Percentiles rank a stretch among this genome's conserved stretches.
Evolutionary conservation across 495 filamentous ascomycete genomes (phyloP).

Genomic region (Tuber melanosporum): DNA sequence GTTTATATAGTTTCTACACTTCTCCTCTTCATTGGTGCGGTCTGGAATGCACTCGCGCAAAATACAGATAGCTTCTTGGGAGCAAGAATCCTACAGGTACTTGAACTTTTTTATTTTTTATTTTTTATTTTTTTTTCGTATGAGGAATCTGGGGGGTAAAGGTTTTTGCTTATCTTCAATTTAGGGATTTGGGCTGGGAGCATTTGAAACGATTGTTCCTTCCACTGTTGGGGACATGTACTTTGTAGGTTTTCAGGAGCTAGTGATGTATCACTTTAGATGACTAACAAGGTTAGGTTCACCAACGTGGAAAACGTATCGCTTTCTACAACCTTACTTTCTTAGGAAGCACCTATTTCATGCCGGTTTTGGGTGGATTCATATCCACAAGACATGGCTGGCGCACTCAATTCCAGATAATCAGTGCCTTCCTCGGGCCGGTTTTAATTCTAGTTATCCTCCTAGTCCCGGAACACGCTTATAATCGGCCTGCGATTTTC

Average conservation of each 20-base stretch:
- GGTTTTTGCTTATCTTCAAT: conserved; percentile 39
- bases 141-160: conserved; percentile 25
- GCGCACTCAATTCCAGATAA: conserved; percentile 40
- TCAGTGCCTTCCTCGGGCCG: conserved; percentile 35
- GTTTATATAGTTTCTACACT: conserved; percentile 55
- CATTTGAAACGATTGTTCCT: conserved; percentile 55
- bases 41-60: conserved; percentile 57
- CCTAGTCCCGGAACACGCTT: conserved; percentile 40
- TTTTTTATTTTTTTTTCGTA: conserved; percentile 16
- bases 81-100: conserved; percentile 42
- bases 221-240: conserved; percentile 54
- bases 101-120: too few relatives aligned
- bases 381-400: conserved; percentile 44
- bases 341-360: conserved; percentile 50
- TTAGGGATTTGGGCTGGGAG: conserved; percentile 52
- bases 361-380: conserved; percentile 50
- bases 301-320: conserved; percentile 59
- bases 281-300: conserved; percentile 35
- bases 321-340: conserved; percentile 61
- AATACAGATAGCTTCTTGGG: conserved; percentile 55
- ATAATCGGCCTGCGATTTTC: conserved; percentile 41
- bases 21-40: conserved; percentile 54
- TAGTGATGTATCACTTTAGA: neutral
- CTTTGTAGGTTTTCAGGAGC: conserved; percentile 47
- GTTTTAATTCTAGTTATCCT: conserved; percentile 36